Conservation (phyloP, 108 stramenopile species). For the Skeletonema marinoi region DNA sequence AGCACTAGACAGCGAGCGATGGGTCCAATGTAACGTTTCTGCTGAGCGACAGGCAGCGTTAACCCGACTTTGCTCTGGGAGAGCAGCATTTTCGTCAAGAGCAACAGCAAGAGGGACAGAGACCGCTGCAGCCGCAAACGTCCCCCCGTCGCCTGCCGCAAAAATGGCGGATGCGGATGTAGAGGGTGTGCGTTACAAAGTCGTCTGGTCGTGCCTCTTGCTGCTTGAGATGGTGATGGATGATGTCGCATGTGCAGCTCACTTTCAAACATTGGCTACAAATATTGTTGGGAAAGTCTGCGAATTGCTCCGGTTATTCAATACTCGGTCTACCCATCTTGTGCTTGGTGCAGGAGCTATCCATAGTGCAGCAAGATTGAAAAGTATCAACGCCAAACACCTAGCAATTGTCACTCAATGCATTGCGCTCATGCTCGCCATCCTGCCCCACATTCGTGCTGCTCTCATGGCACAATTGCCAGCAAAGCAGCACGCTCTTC, state of each 20-base stretch:
- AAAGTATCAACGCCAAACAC: slow-evolving; percentile 95
- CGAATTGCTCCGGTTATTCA: slow-evolving; percentile 91
- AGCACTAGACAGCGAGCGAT: slow-evolving; percentile 93
- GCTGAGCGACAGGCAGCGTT: slow-evolving; percentile 76
- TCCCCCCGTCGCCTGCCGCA: slow-evolving; percentile 12
- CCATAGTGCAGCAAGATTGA: slow-evolving; percentile 86
- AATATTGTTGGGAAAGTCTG: slow-evolving; percentile 86
- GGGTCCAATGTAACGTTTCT: slow-evolving; percentile 91
- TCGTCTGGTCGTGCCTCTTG: slow-evolving; percentile 94
- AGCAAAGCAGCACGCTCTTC: slow-evolving; percentile 87
- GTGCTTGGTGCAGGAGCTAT: slow-evolving; percentile 95
- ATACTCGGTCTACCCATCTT: slow-evolving; percentile 89
- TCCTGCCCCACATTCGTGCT: slow-evolving; percentile 92
- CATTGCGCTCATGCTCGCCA: slow-evolving; percentile 78
- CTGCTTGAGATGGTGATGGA: slow-evolving; percentile 90
- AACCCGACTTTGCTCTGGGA: slow-evolving; percentile 78
- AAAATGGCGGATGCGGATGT: slow-evolving; percentile 79
- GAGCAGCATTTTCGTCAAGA: slow-evolving; percentile 62
- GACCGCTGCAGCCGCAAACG: slow-evolving; percentile 14
- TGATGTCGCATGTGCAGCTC: slow-evolving; percentile 82
- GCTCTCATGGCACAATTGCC: slow-evolving; percentile 93
- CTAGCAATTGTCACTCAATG: slow-evolving; percentile 92
- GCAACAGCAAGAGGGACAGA: slow-evolving; percentile 16
- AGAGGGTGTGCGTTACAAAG: slow-evolving; percentile 85
- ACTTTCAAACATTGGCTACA: slow-evolving; percentile 85